Percentiles rank a stretch among this genome's conserved stretches.
phyloP scores from a whole-genome alignment of 495 filamentous ascomycete species.

The Neurospora sp. region DNA sequence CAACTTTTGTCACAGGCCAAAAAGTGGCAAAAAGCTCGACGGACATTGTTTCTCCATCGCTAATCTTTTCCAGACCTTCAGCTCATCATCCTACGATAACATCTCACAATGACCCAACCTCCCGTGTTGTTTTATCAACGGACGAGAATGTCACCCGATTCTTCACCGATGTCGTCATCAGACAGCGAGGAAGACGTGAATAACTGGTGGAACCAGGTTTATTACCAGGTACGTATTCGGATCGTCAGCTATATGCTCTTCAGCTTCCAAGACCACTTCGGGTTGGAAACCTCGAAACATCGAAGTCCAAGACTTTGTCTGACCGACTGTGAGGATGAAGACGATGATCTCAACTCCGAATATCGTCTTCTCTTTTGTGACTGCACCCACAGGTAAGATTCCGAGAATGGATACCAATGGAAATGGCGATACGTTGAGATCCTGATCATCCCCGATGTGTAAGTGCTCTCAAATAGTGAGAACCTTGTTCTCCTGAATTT shows the following conservation, averaged over 20 bases:
- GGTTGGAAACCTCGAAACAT: neutral
- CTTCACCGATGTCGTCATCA: neutral
- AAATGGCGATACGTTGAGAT: neutral
- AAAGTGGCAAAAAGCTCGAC: no score
- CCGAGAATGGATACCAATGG: neutral
- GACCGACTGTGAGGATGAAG: neutral
- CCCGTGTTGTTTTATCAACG: neutral
- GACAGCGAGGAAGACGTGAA: no score
- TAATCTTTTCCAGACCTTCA: neutral
- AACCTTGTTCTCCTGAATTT: neutral
- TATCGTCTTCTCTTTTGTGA: neutral
- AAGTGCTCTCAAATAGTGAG: neutral
- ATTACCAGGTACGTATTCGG: neutral
- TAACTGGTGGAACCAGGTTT: no score
- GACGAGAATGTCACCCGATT: neutral
- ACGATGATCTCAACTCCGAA: no score
- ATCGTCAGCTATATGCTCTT: neutral
- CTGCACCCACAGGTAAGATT: neutral
- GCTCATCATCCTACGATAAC: neutral
- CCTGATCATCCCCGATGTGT: neutral
- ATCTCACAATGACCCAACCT: neutral
- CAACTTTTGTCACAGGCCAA: no score
- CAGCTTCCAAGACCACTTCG: neutral
- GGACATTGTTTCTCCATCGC: no score
- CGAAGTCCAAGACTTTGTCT: neutral